These are phyloP conservation scores for Pythium volutum DNA, from an alignment of 352 stramenopile species.

Conservation along the genomic window DNA sequence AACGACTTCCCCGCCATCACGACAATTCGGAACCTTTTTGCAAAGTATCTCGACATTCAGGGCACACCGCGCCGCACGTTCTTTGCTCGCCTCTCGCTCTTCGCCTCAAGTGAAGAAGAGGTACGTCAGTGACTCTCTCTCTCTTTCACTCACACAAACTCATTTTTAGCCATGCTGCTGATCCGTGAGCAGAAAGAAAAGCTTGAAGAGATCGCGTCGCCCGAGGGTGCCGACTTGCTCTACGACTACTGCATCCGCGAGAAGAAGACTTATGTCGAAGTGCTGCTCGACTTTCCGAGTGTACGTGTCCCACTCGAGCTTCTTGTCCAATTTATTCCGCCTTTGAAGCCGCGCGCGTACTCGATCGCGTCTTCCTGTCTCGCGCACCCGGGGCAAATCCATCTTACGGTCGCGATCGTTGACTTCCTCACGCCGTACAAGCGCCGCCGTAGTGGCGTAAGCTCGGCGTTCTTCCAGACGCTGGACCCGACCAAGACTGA, in stretches of 20 bases:
- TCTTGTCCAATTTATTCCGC: conserved; percentile 84
- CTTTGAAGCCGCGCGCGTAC: conserved; percentile 86
- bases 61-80: conserved; percentile 84
- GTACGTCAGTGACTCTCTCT: conserved; percentile 24
- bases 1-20: conserved; percentile 49
- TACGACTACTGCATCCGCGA: conserved; percentile 93
- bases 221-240: conserved; percentile 89
- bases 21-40: conserved; percentile 67
- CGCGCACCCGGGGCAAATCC: conserved; percentile 51
- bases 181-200: conserved; percentile 80
- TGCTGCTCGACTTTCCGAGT: conserved; percentile 85
- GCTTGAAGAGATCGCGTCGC: conserved; percentile 84
- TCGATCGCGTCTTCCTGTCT: conserved; percentile 89
- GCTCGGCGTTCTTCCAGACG: conserved; percentile 72
- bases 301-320: conserved; percentile 58
- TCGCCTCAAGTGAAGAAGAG: conserved; percentile 80
- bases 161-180: neutral
- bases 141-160: no score
- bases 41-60: conserved; percentile 84
- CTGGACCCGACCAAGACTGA: conserved; percentile 43
- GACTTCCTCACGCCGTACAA: conserved; percentile 91
- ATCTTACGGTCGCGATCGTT: conserved; percentile 88
- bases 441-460: conserved; percentile 75
- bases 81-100: conserved; percentile 85
- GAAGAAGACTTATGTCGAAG: conserved; percentile 89